Base-by-base conservation (phyloP, 176 grass and related monocot species). In the Secale cereale region DNA sequence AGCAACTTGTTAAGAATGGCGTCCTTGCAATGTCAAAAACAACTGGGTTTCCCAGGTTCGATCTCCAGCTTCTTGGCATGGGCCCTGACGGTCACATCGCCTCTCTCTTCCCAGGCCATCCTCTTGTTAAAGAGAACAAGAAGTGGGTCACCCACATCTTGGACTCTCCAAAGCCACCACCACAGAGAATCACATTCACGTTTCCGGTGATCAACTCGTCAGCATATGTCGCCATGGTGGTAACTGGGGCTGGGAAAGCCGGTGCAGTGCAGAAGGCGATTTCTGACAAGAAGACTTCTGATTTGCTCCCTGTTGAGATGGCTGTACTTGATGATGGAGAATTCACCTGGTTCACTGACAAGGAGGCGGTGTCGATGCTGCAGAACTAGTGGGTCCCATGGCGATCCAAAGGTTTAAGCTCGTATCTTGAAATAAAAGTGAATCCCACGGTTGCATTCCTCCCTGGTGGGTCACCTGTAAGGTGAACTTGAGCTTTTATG, bases 121-220 rank as follows among this genome's bases (percentile, higher is more conserved):
- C 91, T 60, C 90, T 99, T 63, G 54, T 94, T 60, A 89, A 90
- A 25, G 97, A 96, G 82, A 85, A 84, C 27, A 41, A 84, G 76
- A 93, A 75, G 84, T 99, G 91, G 93, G 93, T 99, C 50, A 96
- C 93, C 61, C 89, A 87, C 79, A 96, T 99, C 85, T 83, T 89
- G 90, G 93, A 99, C 81, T 99, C 97, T 35, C 97, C 97, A 67
- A 99, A 99, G 78, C 97, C 93, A n/a, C 97, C 97, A 29, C 93
- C 93, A 0, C 93, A 92, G 59, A 96, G 97, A 83, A 99, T 99
- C 39, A 99, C 97, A 37, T 94, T 99, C 76, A 99, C 97, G 46
- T 91, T 99, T 14, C 97, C 97, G 1, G 84, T 99, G 27, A 96
- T 99, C 78, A 96, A 99, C 64, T 95, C 97, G 9, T 99, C 97